Conservation (phyloP, 2,329 filamentous ascomycete genomes). For the Tolypocladium album region DNA sequence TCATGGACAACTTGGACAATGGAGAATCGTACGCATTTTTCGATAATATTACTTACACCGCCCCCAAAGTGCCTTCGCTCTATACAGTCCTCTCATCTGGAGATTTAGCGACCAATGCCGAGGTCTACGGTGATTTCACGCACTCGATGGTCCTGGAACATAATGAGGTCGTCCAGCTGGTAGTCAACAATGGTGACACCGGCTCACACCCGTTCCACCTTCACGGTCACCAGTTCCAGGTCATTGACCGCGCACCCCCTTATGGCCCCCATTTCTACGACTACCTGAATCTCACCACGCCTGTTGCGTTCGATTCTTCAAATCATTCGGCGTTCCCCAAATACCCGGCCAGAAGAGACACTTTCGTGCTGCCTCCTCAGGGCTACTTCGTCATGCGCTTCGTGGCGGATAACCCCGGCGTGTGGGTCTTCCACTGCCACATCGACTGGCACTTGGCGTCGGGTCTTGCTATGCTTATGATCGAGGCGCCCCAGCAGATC, state of each 20-base stretch:
- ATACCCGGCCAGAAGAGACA: background rate
- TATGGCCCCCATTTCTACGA: background rate
- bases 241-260: background rate
- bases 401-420: background rate
- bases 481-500: background rate
- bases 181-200: background rate
- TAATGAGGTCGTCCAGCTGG: background rate
- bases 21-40: background rate
- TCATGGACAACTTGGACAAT: background rate
- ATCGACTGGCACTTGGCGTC: background rate
- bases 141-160: background rate
- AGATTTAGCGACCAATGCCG: background rate
- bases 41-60: background rate
- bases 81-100: background rate
- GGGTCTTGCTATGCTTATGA: background rate
- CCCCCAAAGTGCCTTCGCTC: background rate
- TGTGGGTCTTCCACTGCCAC: background rate
- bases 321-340: background rate
- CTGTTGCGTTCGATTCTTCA: background rate
- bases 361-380: background rate
- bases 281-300: background rate
- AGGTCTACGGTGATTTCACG: background rate
- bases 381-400: background rate
- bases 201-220: background rate
- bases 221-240: background rate